Evolutionary conservation across 108 stramenopile genomes (phyloP).

Genomic region (Pseudonitzschia multiseries): DNA sequence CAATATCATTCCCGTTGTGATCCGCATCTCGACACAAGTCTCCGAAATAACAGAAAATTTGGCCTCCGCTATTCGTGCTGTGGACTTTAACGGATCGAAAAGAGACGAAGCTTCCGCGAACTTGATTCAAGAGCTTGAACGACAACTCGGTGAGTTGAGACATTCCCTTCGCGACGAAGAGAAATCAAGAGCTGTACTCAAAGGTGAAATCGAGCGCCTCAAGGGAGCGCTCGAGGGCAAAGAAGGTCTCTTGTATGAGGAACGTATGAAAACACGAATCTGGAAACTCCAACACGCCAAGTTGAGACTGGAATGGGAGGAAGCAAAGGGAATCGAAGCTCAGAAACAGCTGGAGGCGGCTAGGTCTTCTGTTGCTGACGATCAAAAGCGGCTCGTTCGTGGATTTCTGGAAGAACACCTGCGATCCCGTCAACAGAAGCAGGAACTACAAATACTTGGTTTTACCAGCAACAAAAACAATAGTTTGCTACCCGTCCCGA

Average conservation of each 20-base stretch:
- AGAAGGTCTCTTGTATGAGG: background rate
- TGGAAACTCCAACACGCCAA: background rate
- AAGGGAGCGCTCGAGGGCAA: background rate
- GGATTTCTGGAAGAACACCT: background rate
- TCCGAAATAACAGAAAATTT: background rate
- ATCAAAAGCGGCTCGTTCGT: background rate
- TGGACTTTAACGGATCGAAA: background rate
- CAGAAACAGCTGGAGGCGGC: background rate
- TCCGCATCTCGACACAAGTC: background rate
- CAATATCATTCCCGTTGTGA: background rate
- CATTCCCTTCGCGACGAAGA: background rate
- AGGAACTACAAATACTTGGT: background rate
- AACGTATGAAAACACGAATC: conserved; percentile 2
- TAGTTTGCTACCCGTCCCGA: background rate
- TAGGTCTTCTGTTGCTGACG: background rate
- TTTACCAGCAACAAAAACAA: background rate
- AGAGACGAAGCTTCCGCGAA: background rate
- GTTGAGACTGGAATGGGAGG: background rate
- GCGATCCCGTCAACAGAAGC: background rate
- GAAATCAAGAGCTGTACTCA: background rate
- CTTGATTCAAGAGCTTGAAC: background rate
- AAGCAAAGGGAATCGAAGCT: background rate
- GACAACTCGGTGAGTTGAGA: background rate
- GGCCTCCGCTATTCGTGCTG: background rate
- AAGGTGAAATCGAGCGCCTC: background rate